phyloP scores from a whole-genome alignment of 2,329 filamentous ascomycete genomes.

The Penicillium sp. region DNA sequence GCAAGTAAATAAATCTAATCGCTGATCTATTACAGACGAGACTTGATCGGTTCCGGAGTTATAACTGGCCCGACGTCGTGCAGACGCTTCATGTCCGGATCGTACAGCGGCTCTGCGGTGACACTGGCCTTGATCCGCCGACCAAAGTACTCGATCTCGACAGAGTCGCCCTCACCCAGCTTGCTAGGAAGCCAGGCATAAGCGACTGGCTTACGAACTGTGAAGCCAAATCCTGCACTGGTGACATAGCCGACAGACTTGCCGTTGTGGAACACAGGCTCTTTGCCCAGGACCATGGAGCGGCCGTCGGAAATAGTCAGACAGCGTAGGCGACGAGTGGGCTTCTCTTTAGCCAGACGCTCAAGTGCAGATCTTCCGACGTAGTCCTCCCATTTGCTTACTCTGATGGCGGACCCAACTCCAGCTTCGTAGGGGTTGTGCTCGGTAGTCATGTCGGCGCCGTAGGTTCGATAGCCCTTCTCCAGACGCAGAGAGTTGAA shows the following conservation, averaged over 20 bases:
- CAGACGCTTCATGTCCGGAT: conserved; percentile 42
- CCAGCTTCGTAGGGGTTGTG: conserved; percentile 62
- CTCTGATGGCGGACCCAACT: conserved; percentile 51
- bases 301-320: conserved; percentile 56
- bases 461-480: conserved; percentile 58
- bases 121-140: conserved; percentile 55
- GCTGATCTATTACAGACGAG: conserved; percentile 13
- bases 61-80: conserved; percentile 18
- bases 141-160: conserved; percentile 64
- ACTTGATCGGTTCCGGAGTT: conserved; percentile 8
- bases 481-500: conserved; percentile 61
- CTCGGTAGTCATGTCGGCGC: conserved; percentile 60
- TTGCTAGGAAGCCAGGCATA: conserved; percentile 57
- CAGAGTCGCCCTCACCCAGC: conserved; percentile 48
- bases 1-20: not conserved
- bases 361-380: conserved; percentile 54
- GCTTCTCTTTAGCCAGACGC: conserved; percentile 40
- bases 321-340: conserved; percentile 43
- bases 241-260: conserved; percentile 58
- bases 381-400: conserved; percentile 38
- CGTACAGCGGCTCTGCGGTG: conserved; percentile 50
- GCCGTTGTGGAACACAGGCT: conserved; percentile 56
- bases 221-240: conserved; percentile 61
- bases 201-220: conserved; percentile 57
- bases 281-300: conserved; percentile 61